A percentile compares a stretch with the other conserved stretches of the same genome.
phyloP scores from a whole-genome alignment of 352 stramenopile genomes.

The Blastocystis sp. region DNA sequence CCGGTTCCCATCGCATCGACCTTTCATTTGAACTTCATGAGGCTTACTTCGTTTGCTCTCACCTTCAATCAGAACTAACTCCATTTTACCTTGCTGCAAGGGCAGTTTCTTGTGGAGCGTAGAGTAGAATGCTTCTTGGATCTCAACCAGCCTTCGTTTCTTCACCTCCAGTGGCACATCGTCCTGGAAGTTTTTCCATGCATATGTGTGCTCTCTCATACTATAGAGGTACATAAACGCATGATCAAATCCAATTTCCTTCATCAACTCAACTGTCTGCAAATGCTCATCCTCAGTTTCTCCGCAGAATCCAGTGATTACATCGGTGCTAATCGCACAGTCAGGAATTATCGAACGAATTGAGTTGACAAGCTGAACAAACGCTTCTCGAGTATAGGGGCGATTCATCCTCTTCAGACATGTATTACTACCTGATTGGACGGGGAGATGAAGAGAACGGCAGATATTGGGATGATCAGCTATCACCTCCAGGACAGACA shows the following conservation, averaged over 20 bases:
- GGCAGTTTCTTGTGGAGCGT: conserved; percentile 83
- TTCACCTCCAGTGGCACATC: conserved; percentile 88
- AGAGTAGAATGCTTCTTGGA: conserved; percentile 87
- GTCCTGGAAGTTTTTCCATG: conserved; percentile 70
- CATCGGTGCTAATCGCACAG: conserved; percentile 84
- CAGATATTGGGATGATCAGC: conserved; percentile 88
- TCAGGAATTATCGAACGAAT: conserved; percentile 76
- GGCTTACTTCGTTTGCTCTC: conserved; percentile 75
- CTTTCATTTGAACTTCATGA: conserved; percentile 74
- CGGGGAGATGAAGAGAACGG: conserved; percentile 93
- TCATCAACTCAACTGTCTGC: conserved; percentile 81
- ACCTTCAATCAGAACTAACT: conserved; percentile 91
- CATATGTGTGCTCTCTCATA: conserved; percentile 75
- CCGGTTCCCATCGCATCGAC: conserved; percentile 76
- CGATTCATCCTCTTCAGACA: conserved; percentile 87
- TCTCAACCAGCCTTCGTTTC: conserved; percentile 83
- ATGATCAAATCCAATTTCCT: conserved; percentile 85
- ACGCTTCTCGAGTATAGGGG: conserved; percentile 91
- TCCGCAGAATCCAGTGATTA: conserved; percentile 96
- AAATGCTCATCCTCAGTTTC: conserved; percentile 93
- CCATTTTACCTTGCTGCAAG: conserved; percentile 81
- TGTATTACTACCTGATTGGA: conserved; percentile 85
- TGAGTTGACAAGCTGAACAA: conserved; percentile 86
- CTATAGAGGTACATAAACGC: conserved; percentile 98
- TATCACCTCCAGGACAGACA: conserved; percentile 70